Conservation (phyloP, 1,284 basidiomycete species). For the Trametes pubescens region DNA sequence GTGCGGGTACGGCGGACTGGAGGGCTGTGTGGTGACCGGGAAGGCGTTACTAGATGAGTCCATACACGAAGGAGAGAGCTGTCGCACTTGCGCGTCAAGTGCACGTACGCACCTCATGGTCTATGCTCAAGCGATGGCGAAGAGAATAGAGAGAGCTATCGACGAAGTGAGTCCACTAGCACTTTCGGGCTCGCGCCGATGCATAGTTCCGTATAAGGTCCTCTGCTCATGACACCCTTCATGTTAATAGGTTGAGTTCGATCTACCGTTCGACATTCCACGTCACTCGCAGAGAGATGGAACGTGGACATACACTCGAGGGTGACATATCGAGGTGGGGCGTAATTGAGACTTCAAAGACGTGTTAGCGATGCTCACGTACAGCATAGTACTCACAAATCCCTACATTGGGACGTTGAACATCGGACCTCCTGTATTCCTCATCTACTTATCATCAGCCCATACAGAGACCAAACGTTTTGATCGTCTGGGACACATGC, state of each 20-base stretch:
- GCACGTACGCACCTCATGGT: slow-evolving; percentile 4
- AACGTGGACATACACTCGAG: no score
- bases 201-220: not conserved
- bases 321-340: no score
- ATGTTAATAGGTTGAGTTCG: not conserved
- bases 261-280: not conserved
- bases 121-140: slow-evolving; percentile 10
- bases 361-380: no score
- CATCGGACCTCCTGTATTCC: no score
- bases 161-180: not conserved
- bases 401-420: no score
- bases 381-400: no score
- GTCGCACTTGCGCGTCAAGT: not conserved
- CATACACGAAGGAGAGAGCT: not conserved
- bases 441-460: no score
- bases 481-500: no score
- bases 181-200: not conserved
- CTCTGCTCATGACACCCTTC: not conserved
- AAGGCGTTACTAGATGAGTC: not conserved
- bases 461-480: no score
- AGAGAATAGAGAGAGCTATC: slow-evolving; percentile 7
- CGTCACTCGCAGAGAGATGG: no score
- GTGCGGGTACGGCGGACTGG: not conserved
- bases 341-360: no score
- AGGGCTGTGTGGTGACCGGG: not conserved